Percentiles rank a stretch among this genome's conserved stretches.
Conservation (phyloP, 2,329 filamentous ascomycete genomes). For the Fusarium napiforme region DNA sequence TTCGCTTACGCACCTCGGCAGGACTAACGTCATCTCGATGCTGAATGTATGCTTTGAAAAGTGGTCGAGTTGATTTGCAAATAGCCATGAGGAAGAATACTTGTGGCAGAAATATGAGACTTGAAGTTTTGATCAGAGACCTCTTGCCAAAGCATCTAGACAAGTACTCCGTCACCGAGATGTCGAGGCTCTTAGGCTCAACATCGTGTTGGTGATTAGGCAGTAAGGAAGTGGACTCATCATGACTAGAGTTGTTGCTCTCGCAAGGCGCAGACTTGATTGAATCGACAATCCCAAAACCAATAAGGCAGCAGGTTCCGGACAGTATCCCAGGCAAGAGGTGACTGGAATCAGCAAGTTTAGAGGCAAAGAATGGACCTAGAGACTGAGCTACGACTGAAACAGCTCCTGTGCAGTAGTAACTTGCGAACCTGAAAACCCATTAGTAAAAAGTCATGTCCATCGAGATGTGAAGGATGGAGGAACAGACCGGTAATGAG, state of each 20-base stretch:
- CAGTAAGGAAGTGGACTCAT: background rate
- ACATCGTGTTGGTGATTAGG: background rate
- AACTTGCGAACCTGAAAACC: background rate
- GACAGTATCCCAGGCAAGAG: background rate
- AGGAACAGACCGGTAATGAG: background rate
- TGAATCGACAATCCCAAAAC: background rate
- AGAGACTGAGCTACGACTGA: background rate
- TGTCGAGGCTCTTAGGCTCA: background rate
- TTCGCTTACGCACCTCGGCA: background rate
- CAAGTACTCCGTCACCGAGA: background rate
- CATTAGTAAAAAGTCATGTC: fast-evolving
- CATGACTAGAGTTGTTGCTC: background rate
- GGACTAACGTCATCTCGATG: background rate
- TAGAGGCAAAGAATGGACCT: background rate
- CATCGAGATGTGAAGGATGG: fast-evolving
- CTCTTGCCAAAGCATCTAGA: background rate
- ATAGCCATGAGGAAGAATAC: background rate
- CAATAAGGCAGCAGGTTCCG: background rate
- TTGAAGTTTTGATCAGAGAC: background rate
- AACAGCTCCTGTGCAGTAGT: background rate
- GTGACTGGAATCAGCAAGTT: background rate
- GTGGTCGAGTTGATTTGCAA: background rate
- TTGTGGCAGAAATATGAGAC: background rate
- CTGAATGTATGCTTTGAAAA: background rate
- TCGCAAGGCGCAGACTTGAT: background rate